phyloP scores from a whole-genome alignment of 306 rosid genomes.

The Quercus alba region DNA sequence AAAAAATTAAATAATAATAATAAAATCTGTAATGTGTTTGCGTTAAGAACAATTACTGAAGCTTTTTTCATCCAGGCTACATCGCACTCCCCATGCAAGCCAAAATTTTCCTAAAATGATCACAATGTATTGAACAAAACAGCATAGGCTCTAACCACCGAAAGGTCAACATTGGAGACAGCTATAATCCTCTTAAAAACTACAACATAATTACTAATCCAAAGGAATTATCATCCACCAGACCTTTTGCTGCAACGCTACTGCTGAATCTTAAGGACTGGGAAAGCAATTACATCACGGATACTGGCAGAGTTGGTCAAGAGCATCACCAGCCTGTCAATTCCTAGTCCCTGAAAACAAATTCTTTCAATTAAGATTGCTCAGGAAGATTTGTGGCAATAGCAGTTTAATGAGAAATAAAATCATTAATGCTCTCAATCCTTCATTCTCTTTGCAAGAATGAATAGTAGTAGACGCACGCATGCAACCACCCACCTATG shows the following conservation, averaged over 20 bases:
- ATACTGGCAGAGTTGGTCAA: slow-evolving; percentile 87
- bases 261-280: slow-evolving; percentile 77
- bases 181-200: too few relatives aligned
- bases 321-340: slow-evolving; percentile 95
- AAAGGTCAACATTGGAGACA: neutral
- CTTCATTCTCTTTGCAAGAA: neutral
- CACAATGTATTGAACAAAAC: neutral
- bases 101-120: neutral
- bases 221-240: neutral
- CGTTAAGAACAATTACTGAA: neutral
- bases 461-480: neutral
- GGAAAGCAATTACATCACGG: slow-evolving; percentile 96
- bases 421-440: neutral
- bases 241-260: slow-evolving; percentile 15
- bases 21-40: neutral
- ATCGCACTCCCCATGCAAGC: neutral
- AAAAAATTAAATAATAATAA: neutral
- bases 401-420: neutral
- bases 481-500: neutral
- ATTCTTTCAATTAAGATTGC: slow-evolving; percentile 17
- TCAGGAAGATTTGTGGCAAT: neutral
- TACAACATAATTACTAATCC: neutral
- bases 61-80: neutral
- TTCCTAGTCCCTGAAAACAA: slow-evolving; percentile 87
- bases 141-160: neutral